A percentile compares a stretch with the other conserved stretches of the same genome.
Conservation (phyloP, 1,139 yeast species). For the Chernovozyma sophiae-reginae region DNA sequence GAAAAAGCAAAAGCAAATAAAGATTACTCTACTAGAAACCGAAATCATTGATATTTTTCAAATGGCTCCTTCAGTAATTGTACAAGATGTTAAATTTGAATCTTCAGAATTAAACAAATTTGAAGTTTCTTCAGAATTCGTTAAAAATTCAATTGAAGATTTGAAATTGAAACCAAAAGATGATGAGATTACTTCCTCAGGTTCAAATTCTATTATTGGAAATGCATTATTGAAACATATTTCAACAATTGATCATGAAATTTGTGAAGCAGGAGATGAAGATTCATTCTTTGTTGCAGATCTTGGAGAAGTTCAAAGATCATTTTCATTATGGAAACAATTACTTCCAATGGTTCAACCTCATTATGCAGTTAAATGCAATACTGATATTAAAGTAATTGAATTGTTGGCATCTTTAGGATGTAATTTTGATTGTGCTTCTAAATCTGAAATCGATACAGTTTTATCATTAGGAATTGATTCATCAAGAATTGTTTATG, state of each 20-base stretch:
- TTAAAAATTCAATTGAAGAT: not conserved
- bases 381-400: conserved; percentile 65
- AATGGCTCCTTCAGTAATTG: conserved; percentile 5
- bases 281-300: conserved; percentile 90
- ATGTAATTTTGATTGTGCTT: conserved; percentile 90
- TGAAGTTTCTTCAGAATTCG: not conserved
- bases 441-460: conserved; percentile 74
- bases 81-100: conserved; percentile 1
- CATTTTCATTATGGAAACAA: conserved; percentile 57
- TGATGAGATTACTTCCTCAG: not conserved
- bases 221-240: conserved; percentile 42
- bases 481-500: conserved; percentile 73
- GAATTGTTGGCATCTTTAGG: conserved; percentile 56
- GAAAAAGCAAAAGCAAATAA: not conserved
- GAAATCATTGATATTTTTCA: not conserved
- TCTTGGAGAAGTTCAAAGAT: conserved; percentile 63
- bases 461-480: conserved; percentile 60
- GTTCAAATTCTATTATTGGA: not conserved
- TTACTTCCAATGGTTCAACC: conserved; percentile 76
- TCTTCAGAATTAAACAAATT: not conserved
- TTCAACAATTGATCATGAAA: conserved; percentile 47
- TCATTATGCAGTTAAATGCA: conserved; percentile 91
- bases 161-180: not conserved
- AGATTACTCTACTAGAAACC: not conserved
- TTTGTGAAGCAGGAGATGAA: conserved; percentile 74